Percentiles rank a stretch among this genome's conserved stretches.
These are phyloP conservation scores for Nasturtium officinale DNA, from an alignment of 345 rosid species.

Conservation along the genomic window DNA sequence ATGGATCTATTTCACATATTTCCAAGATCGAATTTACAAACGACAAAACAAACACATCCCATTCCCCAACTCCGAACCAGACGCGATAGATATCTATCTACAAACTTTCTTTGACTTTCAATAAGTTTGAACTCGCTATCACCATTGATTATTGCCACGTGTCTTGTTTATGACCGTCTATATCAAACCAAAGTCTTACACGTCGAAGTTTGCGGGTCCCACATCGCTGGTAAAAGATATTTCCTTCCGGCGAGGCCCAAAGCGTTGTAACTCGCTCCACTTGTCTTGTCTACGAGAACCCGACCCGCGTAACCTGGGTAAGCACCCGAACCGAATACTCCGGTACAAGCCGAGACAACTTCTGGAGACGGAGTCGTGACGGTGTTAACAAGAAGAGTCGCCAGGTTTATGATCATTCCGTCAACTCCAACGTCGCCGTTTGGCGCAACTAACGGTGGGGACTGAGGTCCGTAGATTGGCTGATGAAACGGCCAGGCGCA, in stretches of 20 bases:
- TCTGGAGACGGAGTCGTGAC: conserved; percentile 86
- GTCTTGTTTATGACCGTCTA: background rate
- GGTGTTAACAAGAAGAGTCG: conserved; percentile 74
- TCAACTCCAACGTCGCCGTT: conserved; percentile 92
- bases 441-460: conserved; percentile 80
- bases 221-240: conserved; percentile 83
- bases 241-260: conserved; percentile 69
- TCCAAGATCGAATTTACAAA: conserved; percentile 43
- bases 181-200: conserved; percentile 59
- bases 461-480: conserved; percentile 86
- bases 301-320: conserved; percentile 84
- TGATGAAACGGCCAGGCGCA: conserved; percentile 99
- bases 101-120: conserved; percentile 24
- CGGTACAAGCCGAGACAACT: conserved; percentile 78
- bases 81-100: conserved; percentile 39
- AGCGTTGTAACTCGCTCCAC: conserved; percentile 82
- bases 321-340: conserved; percentile 77
- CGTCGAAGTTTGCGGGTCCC: conserved; percentile 73
- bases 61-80: conserved; percentile 13
- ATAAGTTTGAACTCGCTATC: conserved; percentile 20
- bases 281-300: conserved; percentile 60
- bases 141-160: conserved; percentile 35
- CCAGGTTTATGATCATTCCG: conserved; percentile 87
- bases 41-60: conserved; percentile 39
- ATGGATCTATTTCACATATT: conserved; percentile 18